Percentiles rank a stretch among this genome's conserved stretches.
Evolutionary conservation across 2,329 filamentous ascomycete species (phyloP).

Genomic region (Colletotrichum horii): DNA sequence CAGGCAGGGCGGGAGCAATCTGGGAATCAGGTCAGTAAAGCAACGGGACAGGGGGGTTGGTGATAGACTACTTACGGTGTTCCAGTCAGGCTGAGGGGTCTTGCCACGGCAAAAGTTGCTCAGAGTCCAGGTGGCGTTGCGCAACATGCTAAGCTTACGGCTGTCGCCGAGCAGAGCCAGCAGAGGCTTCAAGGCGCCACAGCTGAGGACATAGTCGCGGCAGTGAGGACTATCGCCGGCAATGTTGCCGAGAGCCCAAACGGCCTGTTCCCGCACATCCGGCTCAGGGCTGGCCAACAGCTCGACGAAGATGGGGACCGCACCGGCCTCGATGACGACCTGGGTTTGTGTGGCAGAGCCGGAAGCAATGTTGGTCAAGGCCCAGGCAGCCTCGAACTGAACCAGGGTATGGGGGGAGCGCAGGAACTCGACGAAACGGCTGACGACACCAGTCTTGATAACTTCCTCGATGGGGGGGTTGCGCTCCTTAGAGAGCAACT

Average conservation of each 20-base stretch:
- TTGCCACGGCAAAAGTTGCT: slow-evolving; percentile 99
- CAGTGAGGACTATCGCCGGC: slow-evolving; percentile 97
- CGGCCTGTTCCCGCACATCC: slow-evolving; percentile 96
- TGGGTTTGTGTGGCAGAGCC: slow-evolving; percentile 97
- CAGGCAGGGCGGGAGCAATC: slow-evolving; percentile 94
- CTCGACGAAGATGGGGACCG: slow-evolving; percentile 98
- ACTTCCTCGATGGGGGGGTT: slow-evolving; percentile 99
- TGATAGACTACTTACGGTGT: slow-evolving; percentile 71
- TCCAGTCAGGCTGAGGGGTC: slow-evolving; percentile 98
- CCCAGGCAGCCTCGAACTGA: slow-evolving; percentile 99
- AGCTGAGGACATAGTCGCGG: slow-evolving; percentile 93
- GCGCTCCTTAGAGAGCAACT: slow-evolving; percentile 96
- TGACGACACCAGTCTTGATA: slow-evolving; percentile 98
- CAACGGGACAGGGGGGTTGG: neutral
- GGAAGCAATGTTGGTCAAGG: slow-evolving; percentile 98
- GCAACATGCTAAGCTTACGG: slow-evolving; percentile 98
- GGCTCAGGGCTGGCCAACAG: slow-evolving; percentile 94
- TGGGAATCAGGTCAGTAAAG: slow-evolving; percentile 38
- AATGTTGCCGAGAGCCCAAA: slow-evolving; percentile 98
- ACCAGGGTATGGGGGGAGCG: slow-evolving; percentile 97
- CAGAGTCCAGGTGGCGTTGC: slow-evolving; percentile 97
- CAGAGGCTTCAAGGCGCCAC: slow-evolving; percentile 88
- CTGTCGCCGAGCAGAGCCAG: slow-evolving; percentile 92
- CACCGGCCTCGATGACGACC: slow-evolving; percentile 97
- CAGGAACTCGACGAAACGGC: slow-evolving; percentile 97